Base-by-base conservation (phyloP, 768 basidiomycete species). In the Clitopilus passeckerianus region DNA sequence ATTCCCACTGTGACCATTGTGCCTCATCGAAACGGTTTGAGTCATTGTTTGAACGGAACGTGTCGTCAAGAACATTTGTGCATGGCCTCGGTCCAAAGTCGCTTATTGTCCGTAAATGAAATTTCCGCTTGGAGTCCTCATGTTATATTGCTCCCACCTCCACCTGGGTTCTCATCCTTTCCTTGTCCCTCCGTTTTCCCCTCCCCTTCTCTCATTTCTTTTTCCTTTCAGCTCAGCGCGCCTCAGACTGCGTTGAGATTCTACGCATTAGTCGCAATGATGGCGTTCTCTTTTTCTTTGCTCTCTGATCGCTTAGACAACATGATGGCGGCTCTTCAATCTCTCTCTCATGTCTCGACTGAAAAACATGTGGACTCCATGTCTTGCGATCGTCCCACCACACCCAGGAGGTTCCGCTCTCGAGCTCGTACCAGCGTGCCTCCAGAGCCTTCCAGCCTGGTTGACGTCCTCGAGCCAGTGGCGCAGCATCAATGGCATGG, bases 31-130 rank as follows among this genome's bases (percentile, higher is more conserved):
- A 50, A 50, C 46, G 5, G 46, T 50, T 50, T 23, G 46, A 50
- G 46, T 50, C 46, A 50, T 50, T 50, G 46, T 50, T 50, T 50
- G 46, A 23, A 50, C 3, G 20, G 18, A 50, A 50, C 46, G 46
- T 50, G 46, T 50, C 46, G 46, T 50, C 46, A 50, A 50, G 46
- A 50, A 50, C 46, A 50, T 50, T 50, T 50, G 46, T 18, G 46
- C 46, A 50, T 50, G 46, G 46, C 46, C 46, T 50, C 46, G 46
- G 46, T 22, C 46, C 16, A 50, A 9, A 18, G 46, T 50, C 46
- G 46, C 46, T 22, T 50, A 23, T 50, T 50, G 20, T 50, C 46
- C 46, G 46, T 50, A 50, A 50, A 50, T 50, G 46, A 50, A 50
- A 50, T 23, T 20, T 22, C 46, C 46, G 46, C 46, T 18, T 50